Evolutionary conservation across 2,329 filamentous ascomycete species (phyloP).

Genomic region (Nannizziopsis arthrosporioides): DNA sequence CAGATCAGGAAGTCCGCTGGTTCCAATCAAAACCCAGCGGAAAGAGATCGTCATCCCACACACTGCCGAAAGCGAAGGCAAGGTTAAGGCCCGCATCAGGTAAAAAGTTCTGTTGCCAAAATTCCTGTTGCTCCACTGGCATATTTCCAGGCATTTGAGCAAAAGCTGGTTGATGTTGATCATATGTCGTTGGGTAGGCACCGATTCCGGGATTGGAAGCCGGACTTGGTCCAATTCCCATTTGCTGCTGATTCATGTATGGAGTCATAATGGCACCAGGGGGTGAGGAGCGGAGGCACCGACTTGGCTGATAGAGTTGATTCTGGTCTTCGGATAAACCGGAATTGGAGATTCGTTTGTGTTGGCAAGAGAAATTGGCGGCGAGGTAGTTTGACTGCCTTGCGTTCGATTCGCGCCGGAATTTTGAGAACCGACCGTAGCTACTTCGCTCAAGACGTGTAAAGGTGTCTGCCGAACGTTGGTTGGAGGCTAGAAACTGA

Average conservation of each 20-base stretch:
- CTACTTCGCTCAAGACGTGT: slow-evolving; percentile 33
- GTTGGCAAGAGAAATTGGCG: not conserved
- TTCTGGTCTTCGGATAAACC: not conserved
- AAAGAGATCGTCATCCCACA: slow-evolving; percentile 16
- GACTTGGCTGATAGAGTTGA: not conserved
- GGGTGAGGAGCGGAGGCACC: not conserved
- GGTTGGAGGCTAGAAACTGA: not conserved
- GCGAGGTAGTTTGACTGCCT: not conserved
- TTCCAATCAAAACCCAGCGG: slow-evolving; percentile 3
- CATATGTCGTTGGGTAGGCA: slow-evolving; percentile 2
- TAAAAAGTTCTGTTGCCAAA: slow-evolving; percentile 5
- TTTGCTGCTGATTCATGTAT: slow-evolving; percentile 1
- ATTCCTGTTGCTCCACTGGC: not conserved
- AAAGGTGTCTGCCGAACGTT: slow-evolving; percentile 22
- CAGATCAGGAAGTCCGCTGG: not conserved
- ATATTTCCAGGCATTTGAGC: not conserved
- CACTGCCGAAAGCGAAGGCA: slow-evolving; percentile 11
- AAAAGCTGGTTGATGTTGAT: not conserved
- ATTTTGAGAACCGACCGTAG: slow-evolving; percentile 25
- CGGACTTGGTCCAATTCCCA: not conserved
- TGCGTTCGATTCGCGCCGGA: not conserved
- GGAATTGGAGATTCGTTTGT: not conserved
- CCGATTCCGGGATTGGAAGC: not conserved
- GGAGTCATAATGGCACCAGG: not conserved
- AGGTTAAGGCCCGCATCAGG: slow-evolving; percentile 8